Evolutionary conservation across 768 basidiomycete species (phyloP), one percentile per base, ranked within the genome.

Genomic region (Lentinula sp.): DNA sequence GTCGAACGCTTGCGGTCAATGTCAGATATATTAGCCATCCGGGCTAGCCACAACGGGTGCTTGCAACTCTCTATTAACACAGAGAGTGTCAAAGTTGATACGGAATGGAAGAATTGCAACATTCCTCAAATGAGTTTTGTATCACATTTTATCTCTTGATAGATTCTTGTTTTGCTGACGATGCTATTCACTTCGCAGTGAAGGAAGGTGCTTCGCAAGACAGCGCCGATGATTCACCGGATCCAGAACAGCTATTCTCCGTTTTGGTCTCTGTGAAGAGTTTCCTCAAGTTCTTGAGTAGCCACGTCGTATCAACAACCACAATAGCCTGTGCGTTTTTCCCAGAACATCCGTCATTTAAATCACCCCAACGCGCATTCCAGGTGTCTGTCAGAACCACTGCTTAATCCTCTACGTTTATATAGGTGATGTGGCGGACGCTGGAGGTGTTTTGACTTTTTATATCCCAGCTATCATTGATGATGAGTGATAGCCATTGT

Each of bases 341-440:
- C 0, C 10, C 15, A 23, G n/a, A 15, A 18, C n/a, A 8, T 48
- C 16, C 40, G 53, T 37, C 9, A 21, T 56, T 52, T 45, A 46
- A 15, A 1, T 51, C 31, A 40, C 57, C 15, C 13, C 15, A 37
- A 53, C 49, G 49, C 6, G 15, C 10, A 13, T 11, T 16, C 13
- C 67, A 95, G 92, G 88, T 68, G 80, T 95, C 54, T 95, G 93
- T 68, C 84, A 87, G 65, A 80, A 85, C 61, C 88, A 93, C 64
- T 94, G 91, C 68, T 79, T 91, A 61, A 94, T 95, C 65, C 80
- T 94, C 55, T 95, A 94, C 64, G 91, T 94, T 58, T 95, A 94
- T 68, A 88, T 94, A 48, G 93, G 93, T 9, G 87, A 91, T 35
- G 80, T 87, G 10, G 82, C 83, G 4, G 86, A 91, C 60, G 84